Conservation (phyloP, 2,329 filamentous ascomycete species). For the Metarhizium guizhouense region DNA sequence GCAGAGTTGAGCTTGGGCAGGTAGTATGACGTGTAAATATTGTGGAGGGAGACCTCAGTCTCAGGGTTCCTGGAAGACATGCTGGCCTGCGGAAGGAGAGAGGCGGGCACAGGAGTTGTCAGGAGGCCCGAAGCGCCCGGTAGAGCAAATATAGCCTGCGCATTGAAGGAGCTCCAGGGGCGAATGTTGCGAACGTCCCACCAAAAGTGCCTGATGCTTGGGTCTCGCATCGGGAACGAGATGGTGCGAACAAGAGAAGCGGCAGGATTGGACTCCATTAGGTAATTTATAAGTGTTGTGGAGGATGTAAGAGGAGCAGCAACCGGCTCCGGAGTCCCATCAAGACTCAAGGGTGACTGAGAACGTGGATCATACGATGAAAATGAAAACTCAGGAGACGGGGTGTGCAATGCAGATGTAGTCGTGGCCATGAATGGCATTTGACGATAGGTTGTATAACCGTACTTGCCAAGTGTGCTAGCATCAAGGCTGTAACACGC, state of each 20-base stretch:
- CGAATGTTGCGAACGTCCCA: constrained; percentile 88
- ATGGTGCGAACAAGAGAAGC: constrained; percentile 74
- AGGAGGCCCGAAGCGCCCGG: constrained; percentile 66
- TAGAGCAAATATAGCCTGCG: constrained; percentile 61
- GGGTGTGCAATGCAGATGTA: constrained; percentile 8
- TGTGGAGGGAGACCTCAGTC: constrained; percentile 67
- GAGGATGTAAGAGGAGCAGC: constrained; percentile 25
- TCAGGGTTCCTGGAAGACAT: constrained; percentile 60
- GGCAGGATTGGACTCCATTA: constrained; percentile 72
- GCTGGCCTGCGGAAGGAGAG: constrained; percentile 50
- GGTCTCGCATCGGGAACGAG: constrained; percentile 58
- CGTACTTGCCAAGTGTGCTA: constrained; percentile 57
- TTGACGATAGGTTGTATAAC: constrained; percentile 77
- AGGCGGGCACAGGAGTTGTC: constrained; percentile 54
- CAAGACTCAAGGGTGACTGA: constrained; percentile 33
- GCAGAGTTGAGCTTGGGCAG: constrained; percentile 82
- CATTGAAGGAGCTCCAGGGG: constrained; percentile 72
- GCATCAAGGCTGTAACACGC: constrained; percentile 57
- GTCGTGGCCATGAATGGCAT: constrained; percentile 40
- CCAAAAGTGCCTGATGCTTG: constrained; percentile 78
- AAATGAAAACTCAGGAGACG: constrained; percentile 32
- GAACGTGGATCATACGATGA: constrained; percentile 37
- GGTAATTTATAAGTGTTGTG: constrained; percentile 68
- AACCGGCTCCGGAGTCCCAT: constrained; percentile 32
- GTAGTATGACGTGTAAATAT: constrained; percentile 69